phyloP scores from a whole-genome alignment of 2,329 filamentous ascomycete species.

The Scedosporium aurantiacum region DNA sequence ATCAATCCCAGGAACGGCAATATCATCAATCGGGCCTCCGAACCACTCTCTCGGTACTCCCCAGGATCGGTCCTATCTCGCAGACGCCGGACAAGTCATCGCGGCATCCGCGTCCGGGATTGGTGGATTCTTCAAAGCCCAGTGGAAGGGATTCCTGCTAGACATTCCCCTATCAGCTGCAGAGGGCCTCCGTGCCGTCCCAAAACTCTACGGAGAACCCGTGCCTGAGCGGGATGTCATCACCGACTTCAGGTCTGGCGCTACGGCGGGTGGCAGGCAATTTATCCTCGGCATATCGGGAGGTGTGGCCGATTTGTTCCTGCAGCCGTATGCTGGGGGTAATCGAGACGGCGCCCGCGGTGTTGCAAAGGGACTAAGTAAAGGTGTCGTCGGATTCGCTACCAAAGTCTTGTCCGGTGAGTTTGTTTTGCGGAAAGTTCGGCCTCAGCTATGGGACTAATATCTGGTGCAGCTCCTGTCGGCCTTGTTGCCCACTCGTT shows the following conservation, averaged over 20 bases:
- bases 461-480: conserved; percentile 7
- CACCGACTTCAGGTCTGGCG: conserved; percentile 33
- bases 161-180: conserved; percentile 36
- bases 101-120: conserved; percentile 11
- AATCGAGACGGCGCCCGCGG: conserved; percentile 24
- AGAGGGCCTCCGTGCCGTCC: conserved; percentile 42
- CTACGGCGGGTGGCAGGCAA: conserved; percentile 30
- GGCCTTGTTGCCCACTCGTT: conserved; percentile 14
- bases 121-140: conserved; percentile 27
- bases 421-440: neutral
- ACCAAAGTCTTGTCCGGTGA: conserved; percentile 13
- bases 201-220: conserved; percentile 35
- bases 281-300: conserved; percentile 31
- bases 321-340: conserved; percentile 21
- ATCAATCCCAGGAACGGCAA: neutral
- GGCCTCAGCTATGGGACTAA: neutral
- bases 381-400: conserved; percentile 22
- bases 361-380: conserved; percentile 28
- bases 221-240: conserved; percentile 24
- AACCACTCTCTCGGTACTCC: neutral
- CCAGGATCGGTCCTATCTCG: neutral
- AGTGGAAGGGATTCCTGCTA: conserved; percentile 26
- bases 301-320: conserved; percentile 30
- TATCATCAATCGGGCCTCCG: neutral
- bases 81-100: neutral